Conservation (phyloP, 2,329 filamentous ascomycete species). For the Epichloe festucae region DNA sequence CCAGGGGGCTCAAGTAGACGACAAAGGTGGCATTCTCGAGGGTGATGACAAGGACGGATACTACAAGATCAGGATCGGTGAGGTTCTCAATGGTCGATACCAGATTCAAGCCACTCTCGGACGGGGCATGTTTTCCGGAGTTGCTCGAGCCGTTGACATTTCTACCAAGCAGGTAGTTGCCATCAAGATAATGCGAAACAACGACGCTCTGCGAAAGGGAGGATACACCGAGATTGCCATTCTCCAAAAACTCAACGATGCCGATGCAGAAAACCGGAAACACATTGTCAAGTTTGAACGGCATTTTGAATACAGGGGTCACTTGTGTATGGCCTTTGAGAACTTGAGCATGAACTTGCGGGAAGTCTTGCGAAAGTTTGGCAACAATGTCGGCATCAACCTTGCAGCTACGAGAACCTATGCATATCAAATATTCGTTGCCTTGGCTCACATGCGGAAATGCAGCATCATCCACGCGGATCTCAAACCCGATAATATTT, state of each 20-base stretch:
- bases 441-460: conserved; percentile 74
- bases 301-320: conserved; percentile 85
- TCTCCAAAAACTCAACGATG: conserved; percentile 70
- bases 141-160: conserved; percentile 76
- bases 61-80: conserved; percentile 87
- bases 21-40: conserved; percentile 69
- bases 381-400: conserved; percentile 86
- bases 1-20: conserved; percentile 40
- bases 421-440: conserved; percentile 87
- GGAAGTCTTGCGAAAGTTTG: conserved; percentile 91
- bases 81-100: conserved; percentile 80
- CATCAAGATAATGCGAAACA: conserved; percentile 96
- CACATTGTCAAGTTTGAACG: conserved; percentile 82
- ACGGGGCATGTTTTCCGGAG: conserved; percentile 91
- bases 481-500: conserved; percentile 93
- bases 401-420: conserved; percentile 77
- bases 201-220: conserved; percentile 82
- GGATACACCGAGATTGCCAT: conserved; percentile 93
- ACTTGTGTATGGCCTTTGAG: conserved; percentile 95
- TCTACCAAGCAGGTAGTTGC: conserved; percentile 68
- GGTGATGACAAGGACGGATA: conserved; percentile 93
- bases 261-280: conserved; percentile 79
- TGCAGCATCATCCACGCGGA: conserved; percentile 93
- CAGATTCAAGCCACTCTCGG: conserved; percentile 79
- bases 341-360: conserved; percentile 86